Evolutionary conservation across 352 stramenopile genomes (phyloP), one percentile per base, ranked within the genome.

Genomic region (Achlya hypogyna): DNA sequence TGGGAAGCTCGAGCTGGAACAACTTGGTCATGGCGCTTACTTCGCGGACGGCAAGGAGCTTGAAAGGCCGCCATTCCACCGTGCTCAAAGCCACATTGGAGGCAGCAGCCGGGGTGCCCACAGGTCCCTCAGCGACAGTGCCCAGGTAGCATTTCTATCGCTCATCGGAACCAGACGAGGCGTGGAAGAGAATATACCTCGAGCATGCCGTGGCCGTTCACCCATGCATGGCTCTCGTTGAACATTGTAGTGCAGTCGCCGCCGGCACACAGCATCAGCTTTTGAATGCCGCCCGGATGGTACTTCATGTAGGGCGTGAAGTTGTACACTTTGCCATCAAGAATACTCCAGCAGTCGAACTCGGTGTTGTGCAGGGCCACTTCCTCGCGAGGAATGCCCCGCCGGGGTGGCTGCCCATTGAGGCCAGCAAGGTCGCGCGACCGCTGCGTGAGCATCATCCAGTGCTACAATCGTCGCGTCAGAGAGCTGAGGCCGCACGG

Each of bases 281-380:
- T 96, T 23, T 80, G 72, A 49, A 95, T 71, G 28, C 97, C 97
- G n/a, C 97, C 96, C 2, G 97, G 97, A 78, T 99, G 97, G 78
- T 98, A 99, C 62, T 87, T 81, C 54, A 99, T 75, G 82, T 99
- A 99, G 9, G 93, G 86, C 35, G 91, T 96, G 58, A 99, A 83
- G 80, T 99, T 98, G 78, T 99, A 95, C 53, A 94, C 78, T 56
- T 95, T 94, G 6, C 91, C 91, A 32, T 93, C 78, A 23, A 98
- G 71, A 12, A 97, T 81, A 16, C 87, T 96, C 96, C 96, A 99
- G 69, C 84, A 96, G 74, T 99, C 96, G 25, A 96, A 74, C 52
- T 92, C 69, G 0, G 81, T 88, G 51, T 87, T 87, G 77, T 99
- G 96, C 29, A 58, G 56, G 53, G 63, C 70, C 32, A 99, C 78